Conservation (phyloP, 2,329 filamentous ascomycete species). For the Fusarium concolor region DNA sequence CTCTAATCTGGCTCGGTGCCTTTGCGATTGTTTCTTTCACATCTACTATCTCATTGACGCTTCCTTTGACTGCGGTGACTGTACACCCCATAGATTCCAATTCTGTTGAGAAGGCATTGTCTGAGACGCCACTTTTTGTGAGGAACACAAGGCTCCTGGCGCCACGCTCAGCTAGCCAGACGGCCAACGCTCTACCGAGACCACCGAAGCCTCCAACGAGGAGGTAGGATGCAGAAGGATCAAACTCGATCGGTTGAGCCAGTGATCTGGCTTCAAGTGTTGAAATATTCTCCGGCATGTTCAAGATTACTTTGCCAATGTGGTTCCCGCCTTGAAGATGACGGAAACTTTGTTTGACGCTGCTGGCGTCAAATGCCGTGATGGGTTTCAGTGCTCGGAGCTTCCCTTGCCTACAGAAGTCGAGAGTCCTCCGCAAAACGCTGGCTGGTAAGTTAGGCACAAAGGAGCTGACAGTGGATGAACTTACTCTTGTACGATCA, state of each 20-base stretch:
- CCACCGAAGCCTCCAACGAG: constrained; percentile 44
- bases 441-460: no score
- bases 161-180: constrained; percentile 24
- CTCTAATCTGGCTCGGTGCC: constrained; percentile 31
- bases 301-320: constrained; percentile 8
- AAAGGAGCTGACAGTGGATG: rapidly evolving
- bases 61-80: neutral
- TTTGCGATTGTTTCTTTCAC: constrained; percentile 19
- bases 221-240: constrained; percentile 27
- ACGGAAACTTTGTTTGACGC: constrained; percentile 25
- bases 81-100: constrained; percentile 30
- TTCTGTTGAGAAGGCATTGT: constrained; percentile 15
- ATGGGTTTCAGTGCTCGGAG: constrained; percentile 2
- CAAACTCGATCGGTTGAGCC: neutral
- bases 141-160: constrained; percentile 49
- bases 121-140: constrained; percentile 42
- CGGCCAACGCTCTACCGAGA: constrained; percentile 39
- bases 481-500: constrained; percentile 3
- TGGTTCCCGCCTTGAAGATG: constrained; percentile 32
- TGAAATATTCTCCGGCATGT: neutral
- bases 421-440: constrained; percentile 2
- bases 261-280: neutral
- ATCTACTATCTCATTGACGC: constrained; percentile 14
- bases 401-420: constrained; percentile 16
- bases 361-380: neutral